Percentiles rank a stretch among this genome's conserved stretches.
These are phyloP conservation scores for Lentinula novae-zelandiae DNA, from an alignment of 1,284 basidiomycete genomes.

Conservation along the genomic window DNA sequence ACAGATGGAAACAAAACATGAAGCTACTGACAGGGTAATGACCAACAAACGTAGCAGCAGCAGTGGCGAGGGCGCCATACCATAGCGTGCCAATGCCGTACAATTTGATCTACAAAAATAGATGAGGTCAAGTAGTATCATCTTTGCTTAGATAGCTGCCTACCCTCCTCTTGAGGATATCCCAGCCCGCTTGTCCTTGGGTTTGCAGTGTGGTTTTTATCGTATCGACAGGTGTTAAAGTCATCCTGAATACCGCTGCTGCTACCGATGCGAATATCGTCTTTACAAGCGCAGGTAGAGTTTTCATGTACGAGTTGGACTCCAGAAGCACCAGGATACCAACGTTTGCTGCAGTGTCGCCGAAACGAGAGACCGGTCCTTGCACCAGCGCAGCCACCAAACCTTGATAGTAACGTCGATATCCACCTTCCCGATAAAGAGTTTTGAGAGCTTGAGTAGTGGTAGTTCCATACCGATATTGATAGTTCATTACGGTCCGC, in stretches of 20 bases:
- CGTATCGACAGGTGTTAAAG: slow-evolving; percentile 85
- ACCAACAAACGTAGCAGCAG: slow-evolving; percentile 89
- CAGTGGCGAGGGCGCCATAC: slow-evolving; percentile 87
- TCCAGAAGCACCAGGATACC: slow-evolving; percentile 76
- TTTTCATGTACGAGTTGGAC: slow-evolving; percentile 63
- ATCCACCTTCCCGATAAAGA: slow-evolving; percentile 77
- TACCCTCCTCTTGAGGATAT: slow-evolving; percentile 64
- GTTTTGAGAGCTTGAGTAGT: slow-evolving; percentile 62
- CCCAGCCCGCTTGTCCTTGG: slow-evolving; percentile 67
- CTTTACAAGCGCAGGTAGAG: slow-evolving; percentile 60
- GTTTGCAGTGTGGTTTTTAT: slow-evolving; percentile 92
- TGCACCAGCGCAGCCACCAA: slow-evolving; percentile 78
- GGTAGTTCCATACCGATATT: slow-evolving; percentile 79
- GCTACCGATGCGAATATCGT: slow-evolving; percentile 68
- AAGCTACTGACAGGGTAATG: slow-evolving; percentile 63
- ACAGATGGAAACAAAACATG: neutral
- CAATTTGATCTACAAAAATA: slow-evolving; percentile 48
- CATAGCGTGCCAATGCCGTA: slow-evolving; percentile 79
- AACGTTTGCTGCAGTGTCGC: slow-evolving; percentile 84
- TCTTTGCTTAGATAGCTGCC: slow-evolving; percentile 17
- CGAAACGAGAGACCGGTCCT: slow-evolving; percentile 77
- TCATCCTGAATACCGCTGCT: slow-evolving; percentile 79
- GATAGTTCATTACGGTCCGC: slow-evolving; percentile 91
- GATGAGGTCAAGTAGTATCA: neutral
- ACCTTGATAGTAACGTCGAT: slow-evolving; percentile 79